Evolutionary conservation across 1,284 basidiomycete species (phyloP), one percentile per base, ranked within the genome.

Genomic region (Rugosomyces carneus): DNA sequence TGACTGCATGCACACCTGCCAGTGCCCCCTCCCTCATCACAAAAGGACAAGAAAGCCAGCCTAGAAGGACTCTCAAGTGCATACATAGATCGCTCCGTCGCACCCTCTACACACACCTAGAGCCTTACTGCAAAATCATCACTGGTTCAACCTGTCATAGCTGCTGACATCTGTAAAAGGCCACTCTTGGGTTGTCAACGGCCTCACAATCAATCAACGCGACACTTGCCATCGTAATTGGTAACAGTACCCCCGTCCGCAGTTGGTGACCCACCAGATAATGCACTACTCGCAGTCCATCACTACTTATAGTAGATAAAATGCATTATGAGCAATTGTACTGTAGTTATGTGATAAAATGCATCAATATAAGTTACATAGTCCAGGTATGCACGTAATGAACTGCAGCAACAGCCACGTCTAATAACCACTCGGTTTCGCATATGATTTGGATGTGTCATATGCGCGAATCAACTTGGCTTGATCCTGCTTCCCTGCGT

Each of bases 401-500:
- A 26, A 41, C n/a, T n/a, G 8, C 29, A 31, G 6, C 11, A 40
- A n/a, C n/a, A n/a, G n/a, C 19, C 7, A 20, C 49, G 42, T 57
- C 65, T 70, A 87, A 62, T 88, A 88, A 38, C 87, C 87, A 42
- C 81, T 76, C 5, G 87, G 88, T 55, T 80, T 73, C 42, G 75
- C 73, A 56, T 77, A 66, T 47, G 80, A 75, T 57, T 86, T 80
- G 37, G 85, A 89, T 31, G 92, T 95, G 65, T 94, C 92, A 62
- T 95, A 94, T 24, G 91, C 89, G 51, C 91, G 72, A 57, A 94
- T 94, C 53, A 94, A 69, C 53, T 83, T 75, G 45, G 88, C 81
- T 66, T 94, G 92, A 65, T 93, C 92, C 63, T 93, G 89, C 47
- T 78, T 78, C 29, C 81, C 79, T 21, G 73, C 75, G 53, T 84